A percentile compares a stretch with the other conserved stretches of the same genome.
Evolutionary conservation across 495 filamentous ascomycete species (phyloP).

Genomic region (Aspergillus nidulans): DNA sequence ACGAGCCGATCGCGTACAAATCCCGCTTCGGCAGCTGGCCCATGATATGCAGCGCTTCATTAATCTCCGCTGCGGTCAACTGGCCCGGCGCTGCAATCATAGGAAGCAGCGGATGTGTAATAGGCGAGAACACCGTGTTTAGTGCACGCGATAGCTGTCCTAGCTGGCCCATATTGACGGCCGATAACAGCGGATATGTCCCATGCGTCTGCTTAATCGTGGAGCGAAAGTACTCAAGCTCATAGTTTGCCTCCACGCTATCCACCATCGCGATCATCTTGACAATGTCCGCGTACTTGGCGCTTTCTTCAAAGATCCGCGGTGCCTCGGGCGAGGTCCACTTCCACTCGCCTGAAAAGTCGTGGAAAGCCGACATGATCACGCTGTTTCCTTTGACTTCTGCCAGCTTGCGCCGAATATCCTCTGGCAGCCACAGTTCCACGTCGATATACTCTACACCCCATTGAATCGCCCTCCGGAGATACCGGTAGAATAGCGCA

Average conservation of each 20-base stretch:
- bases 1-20: constrained; percentile 73
- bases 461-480: constrained; percentile 76
- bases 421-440: constrained; percentile 77
- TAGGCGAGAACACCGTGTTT: constrained; percentile 80
- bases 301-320: constrained; percentile 61
- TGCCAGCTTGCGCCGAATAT: constrained; percentile 61
- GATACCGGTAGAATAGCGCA: constrained; percentile 66
- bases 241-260: constrained; percentile 76
- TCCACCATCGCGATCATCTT: constrained; percentile 84
- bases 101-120: constrained; percentile 77
- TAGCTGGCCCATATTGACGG: constrained; percentile 79
- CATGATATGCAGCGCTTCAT: constrained; percentile 69
- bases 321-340: constrained; percentile 70
- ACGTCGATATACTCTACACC: constrained; percentile 86
- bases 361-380: constrained; percentile 84
- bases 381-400: constrained; percentile 68
- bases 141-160: constrained; percentile 76
- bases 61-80: constrained; percentile 78
- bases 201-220: constrained; percentile 61
- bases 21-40: constrained; percentile 74
- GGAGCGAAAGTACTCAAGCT: constrained; percentile 81
- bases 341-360: constrained; percentile 77
- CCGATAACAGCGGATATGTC: constrained; percentile 66
- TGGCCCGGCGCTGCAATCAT: constrained; percentile 83
- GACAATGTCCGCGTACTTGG: constrained; percentile 74